These are phyloP conservation scores for Kazachstania sp. DNA, from an alignment of 1,139 yeast species.

Conservation along the genomic window DNA sequence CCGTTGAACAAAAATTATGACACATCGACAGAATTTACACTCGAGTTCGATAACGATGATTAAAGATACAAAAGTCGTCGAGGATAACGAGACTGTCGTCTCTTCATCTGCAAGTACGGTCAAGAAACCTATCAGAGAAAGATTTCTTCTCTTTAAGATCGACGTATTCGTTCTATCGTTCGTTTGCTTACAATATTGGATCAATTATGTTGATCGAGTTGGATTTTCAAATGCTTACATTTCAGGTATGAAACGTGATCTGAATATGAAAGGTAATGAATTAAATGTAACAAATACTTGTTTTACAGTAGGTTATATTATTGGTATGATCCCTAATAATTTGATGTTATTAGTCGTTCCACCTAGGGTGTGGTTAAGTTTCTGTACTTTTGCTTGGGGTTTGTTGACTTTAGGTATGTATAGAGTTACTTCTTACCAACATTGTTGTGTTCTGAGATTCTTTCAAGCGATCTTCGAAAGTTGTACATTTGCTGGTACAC, in stretches of 20 bases:
- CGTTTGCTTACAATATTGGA: slow-evolving; percentile 51
- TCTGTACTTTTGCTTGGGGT: slow-evolving; percentile 51
- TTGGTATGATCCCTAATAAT: slow-evolving; percentile 52
- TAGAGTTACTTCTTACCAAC: slow-evolving; percentile 37
- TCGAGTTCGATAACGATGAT: not conserved
- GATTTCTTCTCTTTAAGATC: slow-evolving; percentile 39
- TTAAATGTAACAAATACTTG: slow-evolving; percentile 45
- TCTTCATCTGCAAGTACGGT: not conserved
- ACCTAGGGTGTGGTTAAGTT: slow-evolving; percentile 48
- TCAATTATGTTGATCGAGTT: slow-evolving; percentile 39
- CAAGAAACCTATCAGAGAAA: slow-evolving; percentile 27
- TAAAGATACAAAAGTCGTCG: not conserved
- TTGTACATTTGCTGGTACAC: slow-evolving; percentile 47
- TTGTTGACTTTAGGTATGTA: slow-evolving; percentile 44
- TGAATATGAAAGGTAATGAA: slow-evolving; percentile 44
- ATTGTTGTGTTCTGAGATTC: slow-evolving; percentile 44
- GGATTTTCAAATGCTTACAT: slow-evolving; percentile 49
- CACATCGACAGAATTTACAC: not conserved
- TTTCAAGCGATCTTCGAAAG: slow-evolving; percentile 50
- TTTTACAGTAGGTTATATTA: slow-evolving; percentile 52
- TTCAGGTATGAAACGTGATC: slow-evolving; percentile 50
- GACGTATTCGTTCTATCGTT: slow-evolving; percentile 51
- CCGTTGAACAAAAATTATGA: not conserved
- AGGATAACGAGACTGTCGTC: not conserved
- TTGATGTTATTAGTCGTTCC: slow-evolving; percentile 42